phyloP scores from a whole-genome alignment of 352 stramenopile species.

The Phytophthora foliorum region DNA sequence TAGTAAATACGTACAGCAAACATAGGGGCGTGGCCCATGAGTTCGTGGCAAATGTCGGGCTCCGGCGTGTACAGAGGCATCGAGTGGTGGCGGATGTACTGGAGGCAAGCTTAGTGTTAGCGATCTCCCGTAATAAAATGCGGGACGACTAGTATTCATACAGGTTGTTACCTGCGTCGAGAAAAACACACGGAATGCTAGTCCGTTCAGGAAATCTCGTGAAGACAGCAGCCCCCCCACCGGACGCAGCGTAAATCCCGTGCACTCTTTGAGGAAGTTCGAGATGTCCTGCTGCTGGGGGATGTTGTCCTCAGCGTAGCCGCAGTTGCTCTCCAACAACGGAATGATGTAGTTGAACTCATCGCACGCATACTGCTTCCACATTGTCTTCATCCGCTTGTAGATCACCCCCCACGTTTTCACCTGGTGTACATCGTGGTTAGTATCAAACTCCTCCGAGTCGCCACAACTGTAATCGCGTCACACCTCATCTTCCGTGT shows the following conservation, averaged over 20 bases:
- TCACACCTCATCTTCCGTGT: conserved; percentile 95
- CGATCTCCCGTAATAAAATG: neutral
- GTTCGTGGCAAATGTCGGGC: conserved; percentile 98
- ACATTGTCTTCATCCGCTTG: conserved; percentile 94
- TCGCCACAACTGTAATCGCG: neutral
- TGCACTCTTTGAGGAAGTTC: conserved; percentile 94
- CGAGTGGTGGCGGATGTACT: conserved; percentile 96
- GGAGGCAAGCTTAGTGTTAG: conserved; percentile 6
- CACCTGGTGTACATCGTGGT: conserved; percentile 34
- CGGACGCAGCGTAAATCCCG: conserved; percentile 93
- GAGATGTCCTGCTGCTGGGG: conserved; percentile 96
- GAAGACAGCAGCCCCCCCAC: conserved; percentile 97
- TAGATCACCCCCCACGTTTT: conserved; percentile 94
- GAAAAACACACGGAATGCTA: conserved; percentile 99
- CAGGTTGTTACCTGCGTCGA: conserved; percentile 86
- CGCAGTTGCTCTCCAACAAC: conserved; percentile 95
- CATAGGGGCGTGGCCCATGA: conserved; percentile 97
- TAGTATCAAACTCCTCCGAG: neutral
- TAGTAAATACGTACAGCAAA: conserved; percentile 93
- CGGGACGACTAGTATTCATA: neutral
- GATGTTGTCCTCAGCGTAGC: conserved; percentile 95
- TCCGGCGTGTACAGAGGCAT: conserved; percentile 98
- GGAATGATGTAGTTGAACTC: conserved; percentile 97
- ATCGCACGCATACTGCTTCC: conserved; percentile 95
- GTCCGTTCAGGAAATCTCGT: conserved; percentile 97